Evolutionary conservation across 192 early-diverging fungal species (phyloP).

Genomic region (Rhizophlyctis rosea): DNA sequence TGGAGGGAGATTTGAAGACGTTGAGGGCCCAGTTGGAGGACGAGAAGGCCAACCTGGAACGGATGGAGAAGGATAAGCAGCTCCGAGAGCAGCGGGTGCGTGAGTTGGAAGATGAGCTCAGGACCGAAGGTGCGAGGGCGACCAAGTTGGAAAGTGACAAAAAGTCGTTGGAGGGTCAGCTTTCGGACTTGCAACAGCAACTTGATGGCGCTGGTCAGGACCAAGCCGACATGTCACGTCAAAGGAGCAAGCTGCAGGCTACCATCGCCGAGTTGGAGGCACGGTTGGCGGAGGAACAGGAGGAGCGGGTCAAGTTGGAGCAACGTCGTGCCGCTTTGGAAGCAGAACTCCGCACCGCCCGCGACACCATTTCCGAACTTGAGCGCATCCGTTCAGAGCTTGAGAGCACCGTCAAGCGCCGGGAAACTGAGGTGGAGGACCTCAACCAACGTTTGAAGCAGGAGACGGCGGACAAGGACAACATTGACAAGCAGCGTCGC

Average conservation of each 20-base stretch:
- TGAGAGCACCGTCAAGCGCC: constrained; percentile 38
- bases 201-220: constrained; percentile 41
- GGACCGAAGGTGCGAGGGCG: constrained; percentile 29
- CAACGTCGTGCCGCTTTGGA: constrained; percentile 30
- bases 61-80: constrained; percentile 54
- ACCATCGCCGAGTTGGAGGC: constrained; percentile 46
- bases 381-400: constrained; percentile 37
- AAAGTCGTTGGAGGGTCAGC: constrained; percentile 40
- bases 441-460: constrained; percentile 33
- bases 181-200: constrained; percentile 40
- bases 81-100: constrained; percentile 46
- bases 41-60: constrained; percentile 37
- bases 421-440: constrained; percentile 42
- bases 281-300: constrained; percentile 41
- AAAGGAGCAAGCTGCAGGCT: constrained; percentile 48
- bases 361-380: constrained; percentile 36
- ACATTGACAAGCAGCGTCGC: constrained; percentile 44
- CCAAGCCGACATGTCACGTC: constrained; percentile 39
- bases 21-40: constrained; percentile 29
- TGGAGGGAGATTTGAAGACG: constrained; percentile 38
- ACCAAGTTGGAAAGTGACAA: constrained; percentile 46
- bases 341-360: constrained; percentile 34
- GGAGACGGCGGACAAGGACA: constrained; percentile 46
- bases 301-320: constrained; percentile 39
- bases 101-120: constrained; percentile 49